A percentile compares a stretch with the other conserved stretches of the same genome.
These are phyloP conservation scores for Starmerella apis DNA, from an alignment of 805 yeast genomes.

Conservation along the genomic window DNA sequence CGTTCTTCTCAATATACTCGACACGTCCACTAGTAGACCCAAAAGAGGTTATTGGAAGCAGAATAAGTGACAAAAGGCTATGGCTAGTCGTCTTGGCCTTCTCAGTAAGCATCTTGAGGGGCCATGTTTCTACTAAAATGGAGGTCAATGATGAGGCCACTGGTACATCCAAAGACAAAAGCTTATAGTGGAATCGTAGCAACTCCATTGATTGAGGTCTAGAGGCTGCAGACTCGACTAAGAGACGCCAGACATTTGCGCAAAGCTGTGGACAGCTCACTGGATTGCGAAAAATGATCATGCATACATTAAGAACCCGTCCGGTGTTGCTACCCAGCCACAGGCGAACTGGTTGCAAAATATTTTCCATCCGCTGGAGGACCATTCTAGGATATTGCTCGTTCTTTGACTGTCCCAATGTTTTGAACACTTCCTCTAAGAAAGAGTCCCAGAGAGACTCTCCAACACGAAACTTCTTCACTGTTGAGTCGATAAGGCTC, in stretches of 20 bases:
- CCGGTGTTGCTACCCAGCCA: not conserved
- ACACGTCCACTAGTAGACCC: not conserved
- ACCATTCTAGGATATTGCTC: not conserved
- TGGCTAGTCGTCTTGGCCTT: not conserved
- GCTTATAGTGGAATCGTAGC: slow-evolving; percentile 1
- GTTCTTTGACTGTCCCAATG: not conserved
- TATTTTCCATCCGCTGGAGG: not conserved
- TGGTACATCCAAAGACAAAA: not conserved
- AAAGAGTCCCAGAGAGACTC: not conserved
- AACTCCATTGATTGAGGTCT: slow-evolving; percentile 3
- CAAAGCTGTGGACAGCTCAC: not conserved
- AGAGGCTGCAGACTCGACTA: not conserved
- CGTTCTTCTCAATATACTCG: not conserved
- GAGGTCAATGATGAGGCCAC: slow-evolving; percentile 4
- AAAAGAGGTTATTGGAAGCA: slow-evolving; percentile 1
- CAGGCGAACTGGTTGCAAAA: not conserved
- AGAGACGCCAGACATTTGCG: slow-evolving; percentile 1
- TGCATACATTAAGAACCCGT: not conserved
- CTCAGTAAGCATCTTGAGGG: slow-evolving; percentile 1
- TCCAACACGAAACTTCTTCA: not conserved
- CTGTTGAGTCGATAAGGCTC: not conserved
- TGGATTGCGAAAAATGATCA: not conserved
- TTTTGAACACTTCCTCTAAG: not conserved
- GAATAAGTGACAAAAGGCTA: slow-evolving; percentile 1
- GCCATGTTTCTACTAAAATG: not conserved